Percentiles rank a stretch among this genome's conserved stretches.
These are phyloP conservation scores for Exophiala mesophila DNA, from an alignment of 2,329 filamentous ascomycete species.

Conservation along the genomic window DNA sequence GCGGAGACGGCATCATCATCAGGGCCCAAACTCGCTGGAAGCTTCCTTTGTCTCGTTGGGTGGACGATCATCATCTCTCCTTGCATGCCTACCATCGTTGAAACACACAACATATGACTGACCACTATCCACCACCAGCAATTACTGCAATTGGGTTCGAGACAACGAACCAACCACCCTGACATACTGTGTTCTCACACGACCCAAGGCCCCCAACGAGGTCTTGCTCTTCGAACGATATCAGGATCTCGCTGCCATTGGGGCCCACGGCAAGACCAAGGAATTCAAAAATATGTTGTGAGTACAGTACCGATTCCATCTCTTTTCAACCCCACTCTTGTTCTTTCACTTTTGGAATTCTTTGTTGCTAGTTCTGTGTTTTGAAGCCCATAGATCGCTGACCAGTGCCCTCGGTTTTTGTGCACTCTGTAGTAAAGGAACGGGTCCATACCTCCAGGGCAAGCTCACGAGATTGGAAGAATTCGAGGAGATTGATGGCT, in stretches of 20 bases:
- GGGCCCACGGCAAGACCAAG: constrained; percentile 20
- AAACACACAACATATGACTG: background rate
- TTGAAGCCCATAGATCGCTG: background rate
- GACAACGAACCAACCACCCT: constrained; percentile 19
- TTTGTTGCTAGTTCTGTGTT: background rate
- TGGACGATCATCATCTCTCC: background rate
- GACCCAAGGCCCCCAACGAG: constrained; percentile 16
- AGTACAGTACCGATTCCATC: constrained; percentile 6
- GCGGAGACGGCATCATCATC: no score
- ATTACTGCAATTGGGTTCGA: constrained; percentile 21
- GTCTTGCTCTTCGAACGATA: constrained; percentile 24
- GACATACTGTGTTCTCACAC: constrained; percentile 21
- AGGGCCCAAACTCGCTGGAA: no score
- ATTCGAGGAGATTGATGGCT: constrained; percentile 20
- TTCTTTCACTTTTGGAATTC: background rate
- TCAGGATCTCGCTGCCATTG: constrained; percentile 18
- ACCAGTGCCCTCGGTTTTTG: background rate
- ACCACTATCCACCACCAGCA: constrained; percentile 5
- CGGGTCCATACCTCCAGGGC: constrained; percentile 5
- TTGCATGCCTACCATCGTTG: background rate
- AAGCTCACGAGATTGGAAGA: constrained; percentile 35
- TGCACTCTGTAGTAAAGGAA: constrained; percentile 12
- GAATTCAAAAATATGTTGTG: constrained; percentile 26
- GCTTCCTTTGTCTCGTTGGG: no score
- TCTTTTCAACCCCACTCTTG: background rate